These are phyloP conservation scores for Proliferodiscus dingleyae DNA, from an alignment of 2,329 filamentous ascomycete genomes.

Conservation along the genomic window DNA sequence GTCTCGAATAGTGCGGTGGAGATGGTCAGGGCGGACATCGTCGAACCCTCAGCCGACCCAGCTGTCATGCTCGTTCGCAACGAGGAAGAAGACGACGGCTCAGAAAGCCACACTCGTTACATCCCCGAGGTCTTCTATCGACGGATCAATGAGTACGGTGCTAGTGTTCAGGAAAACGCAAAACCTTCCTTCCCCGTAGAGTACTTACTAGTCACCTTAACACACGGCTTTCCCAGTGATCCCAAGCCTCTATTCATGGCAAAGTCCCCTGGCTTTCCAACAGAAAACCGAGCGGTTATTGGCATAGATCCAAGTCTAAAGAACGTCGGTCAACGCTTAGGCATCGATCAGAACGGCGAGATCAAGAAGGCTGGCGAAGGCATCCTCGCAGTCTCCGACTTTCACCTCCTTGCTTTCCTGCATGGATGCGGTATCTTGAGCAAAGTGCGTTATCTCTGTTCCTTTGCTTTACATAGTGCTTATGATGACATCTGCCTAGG, in stretches of 20 bases:
- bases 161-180: conserved; percentile 93
- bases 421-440: conserved; percentile 74
- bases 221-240: conserved; percentile 86
- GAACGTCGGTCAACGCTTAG: conserved; percentile 56
- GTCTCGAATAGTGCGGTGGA: conserved; percentile 93
- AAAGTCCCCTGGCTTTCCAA: conserved; percentile 63
- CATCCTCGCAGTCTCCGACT: conserved; percentile 75
- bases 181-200: conserved; percentile 96
- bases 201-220: conserved; percentile 91
- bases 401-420: conserved; percentile 88
- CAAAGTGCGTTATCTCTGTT: conserved; percentile 56
- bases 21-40: conserved; percentile 91
- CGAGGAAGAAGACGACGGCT: conserved; percentile 78
- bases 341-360: conserved; percentile 54
- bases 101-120: conserved; percentile 68
- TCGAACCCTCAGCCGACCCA: conserved; percentile 92
- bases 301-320: conserved; percentile 80
- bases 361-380: conserved; percentile 57
- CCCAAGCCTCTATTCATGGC: conserved; percentile 72
- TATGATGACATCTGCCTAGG: conserved; percentile 47
- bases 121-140: conserved; percentile 98
- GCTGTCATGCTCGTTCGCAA: conserved; percentile 90
- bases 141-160: conserved; percentile 91
- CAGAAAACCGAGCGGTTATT: conserved; percentile 85
- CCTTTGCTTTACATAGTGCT: conserved; percentile 15